These are phyloP conservation scores for Lactarius akahatsu DNA, from an alignment of 768 basidiomycete species.

Conservation along the genomic window DNA sequence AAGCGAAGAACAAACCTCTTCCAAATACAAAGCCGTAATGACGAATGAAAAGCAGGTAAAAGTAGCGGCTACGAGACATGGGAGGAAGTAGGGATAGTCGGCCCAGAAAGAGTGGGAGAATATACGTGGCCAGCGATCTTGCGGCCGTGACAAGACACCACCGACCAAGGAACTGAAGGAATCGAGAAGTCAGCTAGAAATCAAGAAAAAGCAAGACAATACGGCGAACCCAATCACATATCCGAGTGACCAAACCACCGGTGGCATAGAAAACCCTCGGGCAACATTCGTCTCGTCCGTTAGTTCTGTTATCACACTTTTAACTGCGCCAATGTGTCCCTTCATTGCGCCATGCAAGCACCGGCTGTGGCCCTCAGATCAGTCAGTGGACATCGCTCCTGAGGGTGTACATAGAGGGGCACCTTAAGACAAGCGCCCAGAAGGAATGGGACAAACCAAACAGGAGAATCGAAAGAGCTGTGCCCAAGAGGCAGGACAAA, in stretches of 20 bases:
- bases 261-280: neutral
- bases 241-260: neutral
- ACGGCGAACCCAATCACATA: neutral
- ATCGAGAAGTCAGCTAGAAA: neutral
- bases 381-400: neutral
- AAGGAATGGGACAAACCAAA: neutral
- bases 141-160: slow-evolving; percentile 29
- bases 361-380: neutral
- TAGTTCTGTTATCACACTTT: neutral
- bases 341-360: neutral
- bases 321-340: neutral
- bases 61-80: too few relatives aligned
- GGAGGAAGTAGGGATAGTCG: too few relatives aligned
- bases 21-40: too few relatives aligned
- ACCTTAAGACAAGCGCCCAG: neutral
- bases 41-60: too few relatives aligned
- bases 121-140: slow-evolving; percentile 10
- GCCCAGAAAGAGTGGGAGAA: too few relatives aligned
- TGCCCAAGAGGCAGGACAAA: neutral
- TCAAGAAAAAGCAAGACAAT: neutral
- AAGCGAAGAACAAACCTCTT: too few relatives aligned
- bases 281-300: neutral
- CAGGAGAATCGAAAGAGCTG: neutral
- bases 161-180: slow-evolving; percentile 14
- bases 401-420: neutral